Base-by-base conservation (phyloP, 163 green algal genomes). In the Scenedesmus sp. region DNA sequence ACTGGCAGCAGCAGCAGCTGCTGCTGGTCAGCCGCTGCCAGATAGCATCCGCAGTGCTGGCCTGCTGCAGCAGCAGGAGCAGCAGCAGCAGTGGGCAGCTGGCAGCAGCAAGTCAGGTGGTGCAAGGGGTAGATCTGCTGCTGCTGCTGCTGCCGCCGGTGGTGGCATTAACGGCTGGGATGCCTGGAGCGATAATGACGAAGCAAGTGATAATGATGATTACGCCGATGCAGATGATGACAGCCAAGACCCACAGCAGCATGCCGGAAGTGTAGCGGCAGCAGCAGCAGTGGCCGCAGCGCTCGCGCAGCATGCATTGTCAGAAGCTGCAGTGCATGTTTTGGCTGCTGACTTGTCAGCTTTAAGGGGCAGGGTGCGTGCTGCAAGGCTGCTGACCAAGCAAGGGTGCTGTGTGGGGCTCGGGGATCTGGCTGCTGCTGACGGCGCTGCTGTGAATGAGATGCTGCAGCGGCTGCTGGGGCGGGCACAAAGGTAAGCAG, bases 331-430 rank as follows among this genome's bases (percentile, higher is more conserved):
- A 62, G 57, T 62, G n/a, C 9, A 67, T 56, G 46, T 62, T 18
- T n/a, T 92, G 13, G 4, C 18, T 23, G 23, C 18, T 23, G 23
- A 90, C 20, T 23, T 92, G 18, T 23, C 34, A 5, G 10, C 5
- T 7, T 23, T 92, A 66, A n/a, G 89, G 6, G 89, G 89, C 73
- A 12, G 56, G 23, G 54, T 86, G 0, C 56, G 89, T 52, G 82
- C 89, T 12, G 89, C 89, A 5, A 26, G 82, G 55, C 57, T 92
- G 82, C 82, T 92, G 66, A 90, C 89, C 3, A 92, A 92, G 89
- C 82, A 82, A 5, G 89, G 89, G 23, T 85, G 55, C 16, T 67
- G 26, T 76, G 83, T 89, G 6, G 10, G 20, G 26, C 56, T 92
- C 0, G 66, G 26, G 1, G 66, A 89, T 0, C 55, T 92, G 82